phyloP scores from a whole-genome alignment of 805 yeast genomes.

The Metschnikowia lachancei region DNA sequence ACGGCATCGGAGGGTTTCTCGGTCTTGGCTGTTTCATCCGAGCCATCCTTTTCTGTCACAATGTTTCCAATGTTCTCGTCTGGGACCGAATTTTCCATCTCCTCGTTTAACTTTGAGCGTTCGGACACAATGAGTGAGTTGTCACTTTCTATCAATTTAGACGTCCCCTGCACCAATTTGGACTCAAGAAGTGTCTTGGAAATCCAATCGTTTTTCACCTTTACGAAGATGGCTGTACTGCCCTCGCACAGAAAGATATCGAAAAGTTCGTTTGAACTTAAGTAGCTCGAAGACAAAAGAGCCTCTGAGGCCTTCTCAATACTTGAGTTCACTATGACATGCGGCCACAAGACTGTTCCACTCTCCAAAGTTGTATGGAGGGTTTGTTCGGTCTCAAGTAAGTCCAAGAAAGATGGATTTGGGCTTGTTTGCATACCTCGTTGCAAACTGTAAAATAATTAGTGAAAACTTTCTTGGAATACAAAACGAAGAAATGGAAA shows the following conservation, averaged over 20 bases:
- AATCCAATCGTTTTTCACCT: slow-evolving; percentile 36
- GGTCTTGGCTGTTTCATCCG: not conserved
- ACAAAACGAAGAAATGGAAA: too few relatives aligned
- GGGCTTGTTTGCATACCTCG: not conserved
- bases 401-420: not conserved
- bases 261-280: slow-evolving; percentile 15
- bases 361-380: slow-evolving; percentile 6
- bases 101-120: not conserved
- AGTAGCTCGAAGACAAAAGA: slow-evolving; percentile 9
- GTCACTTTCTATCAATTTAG: not conserved
- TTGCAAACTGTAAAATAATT: not conserved
- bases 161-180: not conserved
- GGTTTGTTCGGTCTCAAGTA: not conserved
- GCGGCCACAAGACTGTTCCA: slow-evolving; percentile 14
- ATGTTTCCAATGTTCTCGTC: not conserved
- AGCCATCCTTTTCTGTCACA: too few relatives aligned
- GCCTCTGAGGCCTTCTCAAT: slow-evolving; percentile 10
- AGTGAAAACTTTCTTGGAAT: not conserved
- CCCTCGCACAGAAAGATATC: slow-evolving; percentile 24
- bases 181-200: not conserved
- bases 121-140: not conserved
- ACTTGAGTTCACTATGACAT: slow-evolving; percentile 12
- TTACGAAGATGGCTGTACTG: slow-evolving; percentile 20
- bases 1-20: not conserved
- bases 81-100: not conserved